Base-by-base conservation (phyloP, 139 green algal species). In the Parachlorella kessleri region DNA sequence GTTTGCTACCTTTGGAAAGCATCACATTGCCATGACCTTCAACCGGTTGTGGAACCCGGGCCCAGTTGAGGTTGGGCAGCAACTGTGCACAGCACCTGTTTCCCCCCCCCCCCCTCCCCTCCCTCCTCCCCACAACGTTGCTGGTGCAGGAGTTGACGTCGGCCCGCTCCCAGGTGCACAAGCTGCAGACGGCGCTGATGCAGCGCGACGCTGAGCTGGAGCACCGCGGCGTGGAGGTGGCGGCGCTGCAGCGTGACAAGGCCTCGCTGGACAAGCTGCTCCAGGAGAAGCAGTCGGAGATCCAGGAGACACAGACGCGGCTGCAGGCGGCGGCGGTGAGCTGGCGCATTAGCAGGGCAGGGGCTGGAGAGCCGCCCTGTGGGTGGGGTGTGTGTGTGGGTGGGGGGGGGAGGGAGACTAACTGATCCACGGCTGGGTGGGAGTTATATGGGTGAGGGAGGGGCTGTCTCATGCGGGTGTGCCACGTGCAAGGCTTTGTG, bases 101-200 rank as follows among this genome's bases (percentile, higher is more conserved):
- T 28, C 26, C 68, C 18, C 26, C 68, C 6, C 39, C 59, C 18
- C 28, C 6, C 68, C 28, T 28, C 68, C 38, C 30, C 24, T 38
- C n/a, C 68, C 6, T 1, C 26, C 39, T 38, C 26, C 23, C 37
- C 7, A n/a, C n/a, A n/a, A n/a, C 3, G 9, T 41, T 66, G 36
- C 66, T 0, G 10, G 10, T 64, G 32, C 65, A 88, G 66, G 84
- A 88, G 36, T 64, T 84, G 21, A 71, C 75, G 2, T 38, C 42
- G 2, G 79, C 71, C 5, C 78, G 75, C 23, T 30, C 77, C 36
- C 84, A 91, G 71, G 65, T 39, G 72, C 55, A 80, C 68, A 75
- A 79, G 33, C 65, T 87, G 54, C 84, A 88, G 67, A 81, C 86
- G 28, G 40, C 66, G 4, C 66, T 90, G 8, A 74, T 84, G 66